A percentile compares a stretch with the other conserved stretches of the same genome.
Conservation (phyloP, 2,329 filamentous ascomycete species). For the Thelonectria rubi region DNA sequence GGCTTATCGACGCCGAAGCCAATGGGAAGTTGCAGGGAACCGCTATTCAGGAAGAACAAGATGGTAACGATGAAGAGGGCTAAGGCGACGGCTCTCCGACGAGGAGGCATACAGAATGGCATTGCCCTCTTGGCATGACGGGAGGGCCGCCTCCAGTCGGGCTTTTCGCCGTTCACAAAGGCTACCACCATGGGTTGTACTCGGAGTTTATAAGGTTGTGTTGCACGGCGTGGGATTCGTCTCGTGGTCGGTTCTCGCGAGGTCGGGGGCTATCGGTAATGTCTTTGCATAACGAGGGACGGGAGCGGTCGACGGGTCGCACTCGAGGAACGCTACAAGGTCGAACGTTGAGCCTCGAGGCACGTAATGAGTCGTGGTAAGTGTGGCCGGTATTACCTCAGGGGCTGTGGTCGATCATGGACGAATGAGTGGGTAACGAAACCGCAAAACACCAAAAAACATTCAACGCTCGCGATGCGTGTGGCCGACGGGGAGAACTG, state of each 20-base stretch:
- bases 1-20: slow-evolving; percentile 30
- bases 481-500: neutral
- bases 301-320: neutral
- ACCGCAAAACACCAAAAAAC: neutral
- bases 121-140: slow-evolving; percentile 16
- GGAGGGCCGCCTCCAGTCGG: slow-evolving; percentile 24
- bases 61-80: slow-evolving; percentile 12
- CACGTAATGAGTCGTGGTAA: neutral
- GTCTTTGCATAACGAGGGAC: slow-evolving; percentile 1
- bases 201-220: neutral
- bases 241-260: neutral
- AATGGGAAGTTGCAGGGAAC: slow-evolving; percentile 31
- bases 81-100: slow-evolving; percentile 20
- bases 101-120: slow-evolving; percentile 17
- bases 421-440: neutral
- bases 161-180: slow-evolving; percentile 17
- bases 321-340: neutral
- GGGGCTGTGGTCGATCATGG: neutral
- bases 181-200: slow-evolving; percentile 5
- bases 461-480: neutral
- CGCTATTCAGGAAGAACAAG: slow-evolving; percentile 22
- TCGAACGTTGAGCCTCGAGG: too few species aligned
- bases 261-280: neutral
- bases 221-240: neutral
- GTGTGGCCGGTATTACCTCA: neutral